These are phyloP conservation scores for Metrosideros polymorpha DNA, from an alignment of 441 rosid genomes.

Conservation along the genomic window DNA sequence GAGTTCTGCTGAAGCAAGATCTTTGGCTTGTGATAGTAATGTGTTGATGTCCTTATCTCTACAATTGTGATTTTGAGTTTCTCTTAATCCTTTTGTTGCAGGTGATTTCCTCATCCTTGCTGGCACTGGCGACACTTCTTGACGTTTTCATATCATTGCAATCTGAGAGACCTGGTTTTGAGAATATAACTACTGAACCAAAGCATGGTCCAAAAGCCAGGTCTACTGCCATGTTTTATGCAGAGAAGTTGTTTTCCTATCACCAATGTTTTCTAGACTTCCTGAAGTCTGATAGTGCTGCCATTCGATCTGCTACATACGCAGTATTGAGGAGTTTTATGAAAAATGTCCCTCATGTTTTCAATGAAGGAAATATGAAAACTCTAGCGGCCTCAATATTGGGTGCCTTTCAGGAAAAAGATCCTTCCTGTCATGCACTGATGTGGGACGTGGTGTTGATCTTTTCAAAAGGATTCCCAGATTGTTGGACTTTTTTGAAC, in stretches of 20 bases:
- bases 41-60: neutral
- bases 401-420: slow-evolving; percentile 84
- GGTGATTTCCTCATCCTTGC: slow-evolving; percentile 80
- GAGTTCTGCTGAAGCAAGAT: neutral
- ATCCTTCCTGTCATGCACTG: slow-evolving; percentile 76
- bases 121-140: slow-evolving; percentile 83
- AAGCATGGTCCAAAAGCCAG: slow-evolving; percentile 78
- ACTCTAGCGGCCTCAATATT: slow-evolving; percentile 59
- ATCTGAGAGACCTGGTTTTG: slow-evolving; percentile 55
- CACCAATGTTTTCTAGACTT: slow-evolving; percentile 72
- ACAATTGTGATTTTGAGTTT: neutral
- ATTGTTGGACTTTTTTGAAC: slow-evolving; percentile 63
- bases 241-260: slow-evolving; percentile 64
- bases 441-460: slow-evolving; percentile 90
- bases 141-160: slow-evolving; percentile 53
- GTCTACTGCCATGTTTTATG: slow-evolving; percentile 50
- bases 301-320: slow-evolving; percentile 75
- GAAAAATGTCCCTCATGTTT: slow-evolving; percentile 61
- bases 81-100: slow-evolving; percentile 23
- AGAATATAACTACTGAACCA: slow-evolving; percentile 41
- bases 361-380: slow-evolving; percentile 57
- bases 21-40: neutral
- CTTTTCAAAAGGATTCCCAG: slow-evolving; percentile 70
- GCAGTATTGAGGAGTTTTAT: slow-evolving; percentile 60
- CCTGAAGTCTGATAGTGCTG: slow-evolving; percentile 62